phyloP scores from a whole-genome alignment of 2,329 filamentous ascomycete genomes.

The Microdochium paspali region DNA sequence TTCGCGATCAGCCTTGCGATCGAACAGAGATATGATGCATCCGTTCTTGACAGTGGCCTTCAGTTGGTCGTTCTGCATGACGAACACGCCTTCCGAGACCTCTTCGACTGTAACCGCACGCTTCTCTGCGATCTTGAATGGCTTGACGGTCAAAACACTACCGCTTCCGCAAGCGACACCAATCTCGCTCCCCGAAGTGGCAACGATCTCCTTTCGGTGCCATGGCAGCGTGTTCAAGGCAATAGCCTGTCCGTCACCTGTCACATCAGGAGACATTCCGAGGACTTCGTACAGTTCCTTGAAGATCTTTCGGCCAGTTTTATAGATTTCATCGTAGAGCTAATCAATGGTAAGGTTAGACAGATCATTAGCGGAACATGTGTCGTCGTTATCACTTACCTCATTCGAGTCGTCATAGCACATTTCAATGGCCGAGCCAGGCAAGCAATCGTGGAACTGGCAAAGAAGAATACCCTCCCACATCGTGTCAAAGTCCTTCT shows the following conservation, averaged over 20 bases:
- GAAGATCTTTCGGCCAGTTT: conserved; percentile 63
- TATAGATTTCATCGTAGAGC: conserved; percentile 77
- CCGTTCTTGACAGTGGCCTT: conserved; percentile 65
- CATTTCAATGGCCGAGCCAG: conserved; percentile 94
- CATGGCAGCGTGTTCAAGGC: conserved; percentile 84
- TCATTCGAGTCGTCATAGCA: conserved; percentile 93
- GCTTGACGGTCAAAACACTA: conserved; percentile 38
- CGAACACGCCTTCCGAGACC: conserved; percentile 53
- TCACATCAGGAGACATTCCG: conserved; percentile 36
- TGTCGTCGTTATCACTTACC: conserved; percentile 25
- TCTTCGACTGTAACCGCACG: conserved; percentile 43
- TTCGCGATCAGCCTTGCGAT: conserved; percentile 64
- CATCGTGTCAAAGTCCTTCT: conserved; percentile 87
- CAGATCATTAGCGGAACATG: background rate
- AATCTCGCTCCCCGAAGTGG: conserved; percentile 42
- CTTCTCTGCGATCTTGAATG: conserved; percentile 33
- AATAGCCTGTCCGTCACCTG: conserved; percentile 28
- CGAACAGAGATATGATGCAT: conserved; percentile 75
- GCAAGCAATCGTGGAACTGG: conserved; percentile 96
- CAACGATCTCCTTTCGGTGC: conserved; percentile 66
- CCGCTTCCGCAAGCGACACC: conserved; percentile 49
- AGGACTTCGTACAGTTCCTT: conserved; percentile 60
- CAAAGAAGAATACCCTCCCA: conserved; percentile 90
- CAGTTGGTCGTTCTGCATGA: conserved; percentile 71
- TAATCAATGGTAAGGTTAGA: conserved; percentile 13